A percentile compares a stretch with the other conserved stretches of the same genome.
Evolutionary conservation across 495 filamentous ascomycete genomes (phyloP).

Genomic region (Niebla homalea): DNA sequence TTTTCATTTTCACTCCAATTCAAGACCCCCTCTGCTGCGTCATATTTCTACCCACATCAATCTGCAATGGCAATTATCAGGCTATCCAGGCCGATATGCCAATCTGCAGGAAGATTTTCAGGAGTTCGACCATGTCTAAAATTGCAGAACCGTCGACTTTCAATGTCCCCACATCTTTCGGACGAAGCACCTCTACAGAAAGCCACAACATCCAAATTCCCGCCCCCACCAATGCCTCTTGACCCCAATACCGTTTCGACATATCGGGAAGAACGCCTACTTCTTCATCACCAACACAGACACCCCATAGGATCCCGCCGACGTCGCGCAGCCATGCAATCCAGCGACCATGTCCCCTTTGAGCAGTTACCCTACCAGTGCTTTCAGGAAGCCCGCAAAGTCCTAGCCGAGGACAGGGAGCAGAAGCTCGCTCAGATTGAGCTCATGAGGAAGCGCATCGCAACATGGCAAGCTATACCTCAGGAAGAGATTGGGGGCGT

Average conservation of each 20-base stretch:
- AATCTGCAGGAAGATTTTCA: background rate
- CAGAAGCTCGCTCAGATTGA: slow-evolving; percentile 62
- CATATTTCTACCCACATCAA: too few species aligned
- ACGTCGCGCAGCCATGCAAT: slow-evolving; percentile 62
- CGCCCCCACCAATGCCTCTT: slow-evolving; percentile 2
- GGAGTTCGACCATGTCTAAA: background rate
- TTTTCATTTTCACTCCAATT: too few species aligned
- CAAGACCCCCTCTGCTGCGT: too few species aligned
- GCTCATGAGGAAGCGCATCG: slow-evolving; percentile 44
- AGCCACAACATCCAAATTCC: background rate
- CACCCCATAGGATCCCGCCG: slow-evolving; percentile 66
- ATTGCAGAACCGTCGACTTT: background rate
- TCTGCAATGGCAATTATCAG: too few species aligned
- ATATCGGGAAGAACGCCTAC: slow-evolving; percentile 43
- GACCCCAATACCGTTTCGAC: slow-evolving; percentile 40
- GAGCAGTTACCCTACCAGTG: slow-evolving; percentile 89
- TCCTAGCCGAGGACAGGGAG: slow-evolving; percentile 65
- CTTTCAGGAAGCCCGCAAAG: slow-evolving; percentile 86
- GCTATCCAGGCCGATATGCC: background rate
- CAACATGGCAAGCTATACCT: slow-evolving; percentile 43
- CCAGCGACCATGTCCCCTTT: slow-evolving; percentile 65
- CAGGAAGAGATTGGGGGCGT: slow-evolving; percentile 47
- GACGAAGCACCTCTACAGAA: background rate
- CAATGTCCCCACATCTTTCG: background rate
- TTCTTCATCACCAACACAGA: slow-evolving; percentile 42